A percentile compares a stretch with the other conserved stretches of the same genome.
Conservation (phyloP, 2,329 filamentous ascomycete genomes). For the Fusarium domesticum region DNA sequence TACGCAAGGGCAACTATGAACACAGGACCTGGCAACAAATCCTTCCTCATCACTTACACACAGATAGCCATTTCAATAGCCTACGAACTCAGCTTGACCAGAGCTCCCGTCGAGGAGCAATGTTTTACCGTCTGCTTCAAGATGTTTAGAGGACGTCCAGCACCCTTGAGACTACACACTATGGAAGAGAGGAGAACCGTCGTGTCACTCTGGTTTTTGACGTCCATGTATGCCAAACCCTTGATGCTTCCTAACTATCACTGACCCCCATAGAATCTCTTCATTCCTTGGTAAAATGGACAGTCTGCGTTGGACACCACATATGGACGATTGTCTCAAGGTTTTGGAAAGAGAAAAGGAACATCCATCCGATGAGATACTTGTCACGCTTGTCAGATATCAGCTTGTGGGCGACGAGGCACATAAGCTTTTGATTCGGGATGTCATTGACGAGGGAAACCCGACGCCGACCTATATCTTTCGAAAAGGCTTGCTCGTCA, state of each 20-base stretch:
- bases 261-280: constrained; percentile 30
- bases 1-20: constrained; percentile 38
- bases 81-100: constrained; percentile 46
- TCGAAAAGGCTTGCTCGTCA: constrained; percentile 31
- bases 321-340: constrained; percentile 56
- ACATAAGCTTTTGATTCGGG: constrained; percentile 31
- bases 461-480: constrained; percentile 34
- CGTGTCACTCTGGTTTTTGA: constrained; percentile 45
- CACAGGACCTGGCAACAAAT: constrained; percentile 37
- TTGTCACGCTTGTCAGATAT: constrained; percentile 38
- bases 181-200: constrained; percentile 50
- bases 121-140: constrained; percentile 38
- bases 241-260: not conserved
- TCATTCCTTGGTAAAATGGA: constrained; percentile 48
- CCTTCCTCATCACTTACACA: constrained; percentile 43
- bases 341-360: constrained; percentile 46
- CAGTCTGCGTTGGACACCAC: constrained; percentile 53
- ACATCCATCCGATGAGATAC: constrained; percentile 46
- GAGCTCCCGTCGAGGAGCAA: constrained; percentile 36
- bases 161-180: constrained; percentile 36
- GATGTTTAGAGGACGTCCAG: constrained; percentile 30
- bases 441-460: constrained; percentile 27
- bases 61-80: constrained; percentile 43
- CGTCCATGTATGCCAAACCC: constrained; percentile 33
- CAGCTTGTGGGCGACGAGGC: constrained; percentile 42